phyloP scores from a whole-genome alignment of 495 filamentous ascomycete species.

The Symbiotaphrina buchneri region DNA sequence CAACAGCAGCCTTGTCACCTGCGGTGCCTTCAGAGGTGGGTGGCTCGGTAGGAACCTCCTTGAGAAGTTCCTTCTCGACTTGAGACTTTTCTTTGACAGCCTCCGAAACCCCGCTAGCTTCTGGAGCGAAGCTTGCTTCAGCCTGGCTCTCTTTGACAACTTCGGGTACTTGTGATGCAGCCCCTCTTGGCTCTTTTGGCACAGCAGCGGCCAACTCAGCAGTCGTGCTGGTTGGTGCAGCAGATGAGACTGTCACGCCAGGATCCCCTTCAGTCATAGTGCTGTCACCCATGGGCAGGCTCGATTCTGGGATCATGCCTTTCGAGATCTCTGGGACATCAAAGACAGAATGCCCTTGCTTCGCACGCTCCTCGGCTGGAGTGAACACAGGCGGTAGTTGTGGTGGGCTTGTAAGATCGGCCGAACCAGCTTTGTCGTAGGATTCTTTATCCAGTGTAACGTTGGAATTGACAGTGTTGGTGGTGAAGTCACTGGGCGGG shows the following conservation, averaged over 20 bases:
- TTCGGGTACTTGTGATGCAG: slow-evolving; percentile 1
- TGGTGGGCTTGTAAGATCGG: slow-evolving; percentile 19
- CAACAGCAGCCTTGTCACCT: slow-evolving; percentile 29
- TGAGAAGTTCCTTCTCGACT: slow-evolving; percentile 24
- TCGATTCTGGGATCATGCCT: slow-evolving; percentile 68
- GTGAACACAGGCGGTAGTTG: slow-evolving; percentile 23
- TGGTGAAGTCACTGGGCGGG: slow-evolving; percentile 18
- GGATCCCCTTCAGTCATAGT: slow-evolving; percentile 17
- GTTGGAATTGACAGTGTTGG: slow-evolving; percentile 28
- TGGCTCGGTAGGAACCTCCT: slow-evolving; percentile 29
- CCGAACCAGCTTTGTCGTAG: slow-evolving; percentile 52
- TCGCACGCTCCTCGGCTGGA: slow-evolving; percentile 18
- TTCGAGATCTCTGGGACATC: slow-evolving; percentile 35
- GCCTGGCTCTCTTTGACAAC: slow-evolving; percentile 4
- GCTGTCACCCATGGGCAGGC: slow-evolving; percentile 40
- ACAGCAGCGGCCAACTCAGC: slow-evolving; percentile 6
- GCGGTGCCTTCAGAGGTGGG: slow-evolving; percentile 32
- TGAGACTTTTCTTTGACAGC: slow-evolving; percentile 6
- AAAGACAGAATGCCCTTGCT: slow-evolving; percentile 27
- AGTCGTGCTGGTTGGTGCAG: slow-evolving; percentile 13
- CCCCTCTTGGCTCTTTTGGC: slow-evolving; percentile 17
- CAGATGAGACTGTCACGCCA: slow-evolving; percentile 38
- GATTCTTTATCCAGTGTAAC: slow-evolving; percentile 64
- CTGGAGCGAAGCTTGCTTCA: slow-evolving; percentile 3
- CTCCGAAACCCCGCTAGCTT: slow-evolving; percentile 3